These are phyloP conservation scores for Apiospora rasikravindrae DNA, from an alignment of 2,329 filamentous ascomycete genomes.

Conservation along the genomic window DNA sequence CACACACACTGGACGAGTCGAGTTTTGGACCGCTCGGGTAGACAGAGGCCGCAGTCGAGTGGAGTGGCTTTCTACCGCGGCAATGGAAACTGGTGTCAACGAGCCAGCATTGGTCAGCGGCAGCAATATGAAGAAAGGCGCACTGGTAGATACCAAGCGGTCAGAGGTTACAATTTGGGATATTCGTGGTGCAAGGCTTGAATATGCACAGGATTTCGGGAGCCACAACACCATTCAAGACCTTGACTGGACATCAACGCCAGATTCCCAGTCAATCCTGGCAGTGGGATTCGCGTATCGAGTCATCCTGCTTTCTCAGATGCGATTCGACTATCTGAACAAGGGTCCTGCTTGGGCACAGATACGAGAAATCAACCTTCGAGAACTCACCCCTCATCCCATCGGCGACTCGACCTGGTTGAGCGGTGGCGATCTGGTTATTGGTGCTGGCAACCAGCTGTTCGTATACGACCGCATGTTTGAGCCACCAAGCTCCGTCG, in stretches of 20 bases:
- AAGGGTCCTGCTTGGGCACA: conserved; percentile 88
- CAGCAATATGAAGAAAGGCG: conserved; percentile 85
- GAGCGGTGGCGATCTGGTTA: conserved; percentile 80
- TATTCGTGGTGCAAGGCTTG: conserved; percentile 77
- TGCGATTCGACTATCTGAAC: conserved; percentile 90
- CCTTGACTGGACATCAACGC: conserved; percentile 92
- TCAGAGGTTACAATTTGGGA: conserved; percentile 91
- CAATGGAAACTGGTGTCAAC: conserved; percentile 76
- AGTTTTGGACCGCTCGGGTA: conserved; percentile 85
- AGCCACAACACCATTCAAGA: conserved; percentile 79
- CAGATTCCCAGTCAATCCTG: conserved; percentile 85
- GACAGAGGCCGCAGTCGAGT: conserved; percentile 63
- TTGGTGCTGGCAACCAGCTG: conserved; percentile 90
- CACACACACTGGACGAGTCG: conserved; percentile 73
- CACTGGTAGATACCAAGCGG: conserved; percentile 75
- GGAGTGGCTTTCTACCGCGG: conserved; percentile 83
- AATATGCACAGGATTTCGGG: conserved; percentile 79
- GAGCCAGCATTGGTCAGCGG: conserved; percentile 81
- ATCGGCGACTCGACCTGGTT: conserved; percentile 96
- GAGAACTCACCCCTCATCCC: conserved; percentile 83
- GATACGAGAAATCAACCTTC: conserved; percentile 81
- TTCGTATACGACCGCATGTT: conserved; percentile 84
- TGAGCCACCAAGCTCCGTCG: conserved; percentile 63
- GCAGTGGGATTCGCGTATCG: conserved; percentile 92
- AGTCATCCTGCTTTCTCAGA: conserved; percentile 81